Evolutionary conservation across 2,329 filamentous ascomycete species (phyloP), one percentile per base, ranked within the genome.

Genomic region (Sporothrix curviconia): DNA sequence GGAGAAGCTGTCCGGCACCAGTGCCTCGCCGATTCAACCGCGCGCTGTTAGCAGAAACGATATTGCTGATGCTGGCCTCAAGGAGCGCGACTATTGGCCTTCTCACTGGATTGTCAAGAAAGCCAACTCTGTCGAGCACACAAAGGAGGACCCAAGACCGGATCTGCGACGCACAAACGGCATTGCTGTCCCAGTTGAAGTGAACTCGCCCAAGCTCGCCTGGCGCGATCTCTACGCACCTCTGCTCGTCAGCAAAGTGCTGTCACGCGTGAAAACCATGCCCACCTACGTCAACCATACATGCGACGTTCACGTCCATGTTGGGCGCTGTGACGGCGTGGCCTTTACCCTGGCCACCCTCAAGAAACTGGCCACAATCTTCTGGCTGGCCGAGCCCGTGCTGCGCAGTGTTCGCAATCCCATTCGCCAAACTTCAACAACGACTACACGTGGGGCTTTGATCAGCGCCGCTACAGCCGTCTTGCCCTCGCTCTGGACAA

Each of bases 41-140:
- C 47, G 43, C 3, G 71, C 71, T 11, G 63, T 69, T 14, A 69
- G 68, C 39, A 60, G 63, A 25, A 55, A 63, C 22, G 64, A 68
- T 2, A 65, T 72, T 40, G 40, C 62, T 7, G 44, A 58, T 8
- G 42, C 46, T 8, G 61, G 62, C 3, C 46, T 55, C 9, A 58
- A 64, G 6, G 70, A 71, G 55, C 61, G 63, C 17, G 64, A 71
- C 22, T 71, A 65, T 54, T 74, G 70, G 71, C 59, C 59, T n/a
- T 65, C 66, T 1, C 64, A 68, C 54, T 74, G 72, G 72, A 69
- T 74, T 25, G 69, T 75, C 37, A 74, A 75, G 58, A 70, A 69
- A 55, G 69, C 72, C 37, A 73, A 72, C 60, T 74, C 72, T n/a
- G 70, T 71, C 4, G 65, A 67, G 46, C 67, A 70, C 2, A 59